Base-by-base conservation (phyloP, 495 filamentous ascomycete species). In the Podospora pseudopauciseta region DNA sequence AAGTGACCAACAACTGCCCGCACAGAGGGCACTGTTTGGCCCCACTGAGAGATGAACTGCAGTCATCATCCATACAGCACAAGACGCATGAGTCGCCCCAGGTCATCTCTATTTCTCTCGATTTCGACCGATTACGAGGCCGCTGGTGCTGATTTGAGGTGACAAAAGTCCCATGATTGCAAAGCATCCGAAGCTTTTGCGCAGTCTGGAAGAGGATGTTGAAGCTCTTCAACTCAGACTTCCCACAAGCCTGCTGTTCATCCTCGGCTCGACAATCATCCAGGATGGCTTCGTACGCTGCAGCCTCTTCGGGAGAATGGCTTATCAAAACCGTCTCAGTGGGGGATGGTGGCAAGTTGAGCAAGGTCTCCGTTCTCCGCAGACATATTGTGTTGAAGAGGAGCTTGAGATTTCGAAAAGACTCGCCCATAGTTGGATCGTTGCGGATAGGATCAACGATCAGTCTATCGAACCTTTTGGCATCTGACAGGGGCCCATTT, bases 101-200 rank as follows among this genome's bases (percentile, higher is more conserved):
- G 5, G 16, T 60, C n/a, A 28, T 1, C 6, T 16, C 58, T 0
- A 26, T 2, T 26, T 23, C 58, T 28, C 23, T 60, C 5, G 0
- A 60, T 6, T 30, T 30, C 0, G 20, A 23, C 26, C 58, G 58
- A 26, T 63, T 49, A 26, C 30, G 26, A 9, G 60, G 16, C 18
- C 30, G 30, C 30, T 63, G 60, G 5, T 30, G 3, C 3, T 30
- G 7, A 9, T 30, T 44, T 16, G 11, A 6, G 5, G 30, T 44
- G 5, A 16, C 16, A 63, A 57, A 64, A 0, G 60, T 68, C 55
- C 66, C 67, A 54, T 64, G 67, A 39, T 64, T 60, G 67, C 62
- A 68, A 2, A 68, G 56, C 19, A 59, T 64, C 20, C 67, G 56
- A 16, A 64, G 61, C 5, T 54, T 16, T 16, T 30, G 39, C n/a